Percentiles rank a stretch among this genome's conserved stretches.
Evolutionary conservation across 768 basidiomycete genomes (phyloP).

Genomic region (Lentinula lateritia): DNA sequence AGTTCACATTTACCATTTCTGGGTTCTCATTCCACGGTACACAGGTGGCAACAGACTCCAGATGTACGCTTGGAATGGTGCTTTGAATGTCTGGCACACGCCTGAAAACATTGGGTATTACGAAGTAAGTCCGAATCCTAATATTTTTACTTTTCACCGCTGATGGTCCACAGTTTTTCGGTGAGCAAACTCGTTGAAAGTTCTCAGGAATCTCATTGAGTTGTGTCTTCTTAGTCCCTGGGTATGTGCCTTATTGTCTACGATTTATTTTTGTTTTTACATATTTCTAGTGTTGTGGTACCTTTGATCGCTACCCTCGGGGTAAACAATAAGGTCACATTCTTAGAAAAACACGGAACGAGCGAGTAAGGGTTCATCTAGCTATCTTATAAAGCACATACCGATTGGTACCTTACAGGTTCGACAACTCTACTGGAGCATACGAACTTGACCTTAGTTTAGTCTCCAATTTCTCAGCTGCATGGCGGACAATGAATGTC

Average conservation of each 20-base stretch:
- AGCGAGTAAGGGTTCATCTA: constrained; percentile 30
- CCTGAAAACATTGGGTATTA: constrained; percentile 65
- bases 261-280: background rate
- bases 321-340: constrained; percentile 76
- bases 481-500: constrained; percentile 77
- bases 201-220: constrained; percentile 10
- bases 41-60: constrained; percentile 36
- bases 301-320: constrained; percentile 74
- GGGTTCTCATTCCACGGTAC: background rate
- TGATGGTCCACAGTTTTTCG: constrained; percentile 4
- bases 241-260: constrained; percentile 26
- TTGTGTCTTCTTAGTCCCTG: constrained; percentile 32
- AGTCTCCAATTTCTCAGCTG: constrained; percentile 36
- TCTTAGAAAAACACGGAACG: constrained; percentile 73
- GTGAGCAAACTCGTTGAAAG: background rate
- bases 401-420: constrained; percentile 23
- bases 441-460: constrained; percentile 72
- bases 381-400: background rate
- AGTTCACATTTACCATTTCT: background rate
- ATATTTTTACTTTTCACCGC: background rate
- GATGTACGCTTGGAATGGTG: constrained; percentile 50
- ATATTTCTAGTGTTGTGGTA: constrained; percentile 49
- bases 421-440: constrained; percentile 64
- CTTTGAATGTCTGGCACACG: constrained; percentile 57
- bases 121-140: constrained; percentile 39